Conservation (phyloP, 2,329 filamentous ascomycete species). For the Colletotrichum neosansevieriae region DNA sequence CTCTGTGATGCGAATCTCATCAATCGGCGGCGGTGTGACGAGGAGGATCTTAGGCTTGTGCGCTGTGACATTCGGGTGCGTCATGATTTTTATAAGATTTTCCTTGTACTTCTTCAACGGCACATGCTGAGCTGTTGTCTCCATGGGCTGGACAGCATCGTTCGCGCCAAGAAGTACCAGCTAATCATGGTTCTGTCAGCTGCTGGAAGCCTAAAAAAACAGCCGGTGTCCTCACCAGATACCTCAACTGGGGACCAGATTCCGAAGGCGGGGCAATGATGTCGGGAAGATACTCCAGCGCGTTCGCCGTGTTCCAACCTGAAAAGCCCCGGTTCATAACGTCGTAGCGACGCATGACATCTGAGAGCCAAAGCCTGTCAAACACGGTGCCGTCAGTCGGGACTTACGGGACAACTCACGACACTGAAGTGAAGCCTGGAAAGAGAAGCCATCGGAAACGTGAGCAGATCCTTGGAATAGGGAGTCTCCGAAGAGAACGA, state of each 20-base stretch:
- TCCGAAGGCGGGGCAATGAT: slow-evolving; percentile 77
- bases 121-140: slow-evolving; percentile 78
- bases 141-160: slow-evolving; percentile 78
- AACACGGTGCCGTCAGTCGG: slow-evolving; percentile 52
- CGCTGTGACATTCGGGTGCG: slow-evolving; percentile 74
- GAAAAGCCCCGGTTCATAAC: slow-evolving; percentile 89
- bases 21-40: slow-evolving; percentile 84
- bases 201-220: neutral
- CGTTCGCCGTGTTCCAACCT: slow-evolving; percentile 86
- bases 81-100: slow-evolving; percentile 79
- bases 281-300: slow-evolving; percentile 74
- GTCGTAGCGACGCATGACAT: slow-evolving; percentile 82
- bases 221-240: slow-evolving; percentile 66
- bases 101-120: slow-evolving; percentile 79
- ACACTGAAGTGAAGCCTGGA: slow-evolving; percentile 77
- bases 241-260: slow-evolving; percentile 70
- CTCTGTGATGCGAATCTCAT: slow-evolving; percentile 75
- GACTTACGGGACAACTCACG: slow-evolving; percentile 64
- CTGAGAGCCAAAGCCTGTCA: slow-evolving; percentile 55
- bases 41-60: slow-evolving; percentile 82
- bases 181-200: neutral
- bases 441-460: slow-evolving; percentile 76
- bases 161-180: slow-evolving; percentile 89
- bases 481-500: slow-evolving; percentile 91
- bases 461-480: slow-evolving; percentile 79